Evolutionary conservation across 2,329 filamentous ascomycete genomes (phyloP), one percentile per base, ranked within the genome.

Genomic region (Diaporthe batatas): DNA sequence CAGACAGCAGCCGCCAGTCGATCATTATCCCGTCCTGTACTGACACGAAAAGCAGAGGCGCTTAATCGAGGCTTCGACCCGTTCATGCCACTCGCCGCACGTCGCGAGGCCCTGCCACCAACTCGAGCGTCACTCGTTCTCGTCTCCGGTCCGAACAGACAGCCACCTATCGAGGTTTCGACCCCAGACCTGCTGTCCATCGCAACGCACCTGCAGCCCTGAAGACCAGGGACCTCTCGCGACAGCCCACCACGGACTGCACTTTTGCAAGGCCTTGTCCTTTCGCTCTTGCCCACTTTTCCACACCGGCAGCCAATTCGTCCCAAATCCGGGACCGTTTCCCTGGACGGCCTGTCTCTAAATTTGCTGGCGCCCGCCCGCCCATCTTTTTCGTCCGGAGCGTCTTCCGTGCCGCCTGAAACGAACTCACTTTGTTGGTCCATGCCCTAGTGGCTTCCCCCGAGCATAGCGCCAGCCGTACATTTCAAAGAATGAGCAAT

Each of bases 401-500:
- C 58, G 36, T 39, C 70, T 67, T 64, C 64, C 71, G 64, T 51
- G 49, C 77, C 76, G 70, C 77, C 79, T 76, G 81, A 62, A 59
- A 70, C 68, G 57, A 62, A 36, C 39, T 42, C 68, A 32, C 55
- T 29, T 34, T 62, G 55, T 25, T 62, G 44, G 44, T 62, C 57
- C 29, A 59, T 53, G 68, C 68, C 68, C 57, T 65, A 62, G 65
- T 70, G 51, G 39, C 58, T 76, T 80, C 80, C 72, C 78, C 59
- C 51, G 7, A 34, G 49, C 23, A 47, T 67, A 62, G 54, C 51
- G 8, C 58, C 54, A 49, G 44, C n/a, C 54, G 32, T 44, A 44
- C 59, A 44, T 58, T 39, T 62, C 59, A 44, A 32, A 59, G 59
- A 68, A 84, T 83, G 80, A 83, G 81, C 78, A 77, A 79, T 67